Evolutionary conservation across 768 basidiomycete genomes (phyloP), one percentile per base, ranked within the genome.

Genomic region (Psilocybe subaeruginosa): DNA sequence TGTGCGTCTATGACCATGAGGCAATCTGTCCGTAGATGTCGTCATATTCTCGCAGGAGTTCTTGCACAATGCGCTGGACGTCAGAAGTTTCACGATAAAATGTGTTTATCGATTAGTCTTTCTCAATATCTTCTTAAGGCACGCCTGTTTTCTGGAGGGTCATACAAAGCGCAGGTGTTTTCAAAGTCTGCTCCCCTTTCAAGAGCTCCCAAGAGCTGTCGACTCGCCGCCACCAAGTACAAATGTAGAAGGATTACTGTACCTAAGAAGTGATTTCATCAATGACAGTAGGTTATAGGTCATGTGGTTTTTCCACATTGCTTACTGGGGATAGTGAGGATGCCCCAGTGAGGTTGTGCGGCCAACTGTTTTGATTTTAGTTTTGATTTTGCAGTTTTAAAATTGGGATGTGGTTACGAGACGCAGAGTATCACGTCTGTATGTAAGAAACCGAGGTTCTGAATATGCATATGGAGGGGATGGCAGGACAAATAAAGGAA

Each of bases 11-110:
- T 43, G 46, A 29, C 49, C 53, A 66, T 68, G 67, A 63, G 61
- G 57, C 51, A 52, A 53, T 45, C 52, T 67, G 41, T 31, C 17
- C 23, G 19, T 12, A 62, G 37, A 68, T 66, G 63, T 64, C 67
- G 67, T 64, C 67, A 68, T 62, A 23, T 63, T 31, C 51, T 61
- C 59, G 41, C 54, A 54, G 53, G 41, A 47, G 29, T 12, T 12
- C 14, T 43, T 12, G 11, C 41, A 43, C 33, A 35, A 35, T 11
- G 33, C 33, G 33, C 41, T 43, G 8, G 41, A 43, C n/a, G 41
- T 43, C 17, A 43, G 41, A 43, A 43, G 41, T 12, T 43, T 39
- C 8, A 14, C 41, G 8, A 16, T 43, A 43, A 43, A n/a, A 8
- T 39, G 41, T 43, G 4, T 5, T 12, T 43, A 43, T 43, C 41